These are phyloP conservation scores for Symmetrospora coprosmae DNA, from an alignment of 768 basidiomycete genomes.

Conservation along the genomic window DNA sequence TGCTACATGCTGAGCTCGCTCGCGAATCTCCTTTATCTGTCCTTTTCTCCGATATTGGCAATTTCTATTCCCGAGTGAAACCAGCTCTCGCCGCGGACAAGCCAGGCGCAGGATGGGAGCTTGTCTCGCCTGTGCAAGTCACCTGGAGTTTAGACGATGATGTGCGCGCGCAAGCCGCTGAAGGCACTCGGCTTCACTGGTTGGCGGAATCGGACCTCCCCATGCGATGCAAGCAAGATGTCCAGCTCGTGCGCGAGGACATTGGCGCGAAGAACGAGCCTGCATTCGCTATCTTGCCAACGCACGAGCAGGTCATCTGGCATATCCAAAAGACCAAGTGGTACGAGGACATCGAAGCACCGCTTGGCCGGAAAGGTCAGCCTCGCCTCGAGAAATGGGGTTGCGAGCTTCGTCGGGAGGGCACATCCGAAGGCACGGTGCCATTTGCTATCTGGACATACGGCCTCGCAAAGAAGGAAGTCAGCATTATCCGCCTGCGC, in stretches of 20 bases:
- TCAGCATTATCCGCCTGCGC: background rate
- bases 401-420: too few relatives aligned
- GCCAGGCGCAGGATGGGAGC: background rate
- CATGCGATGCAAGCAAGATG: background rate
- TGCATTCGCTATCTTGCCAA: constrained; percentile 7
- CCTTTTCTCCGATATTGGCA: constrained; percentile 1
- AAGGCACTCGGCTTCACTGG: background rate
- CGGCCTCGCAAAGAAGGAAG: background rate
- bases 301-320: constrained; percentile 1
- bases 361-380: background rate
- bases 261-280: background rate
- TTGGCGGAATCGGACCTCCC: background rate
- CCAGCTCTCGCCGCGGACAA: background rate
- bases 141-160: background rate
- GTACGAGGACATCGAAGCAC: background rate
- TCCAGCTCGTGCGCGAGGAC: background rate
- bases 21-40: background rate
- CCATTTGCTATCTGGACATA: constrained; percentile 10
- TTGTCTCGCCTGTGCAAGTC: background rate
- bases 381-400: constrained; percentile 1
- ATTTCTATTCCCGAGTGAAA: background rate
- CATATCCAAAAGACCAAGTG: background rate
- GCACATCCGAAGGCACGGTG: too few relatives aligned
- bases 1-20: background rate
- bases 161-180: background rate